Conservation (phyloP, 73 alveolate genomes). For the Tetrahymena borealis region DNA sequence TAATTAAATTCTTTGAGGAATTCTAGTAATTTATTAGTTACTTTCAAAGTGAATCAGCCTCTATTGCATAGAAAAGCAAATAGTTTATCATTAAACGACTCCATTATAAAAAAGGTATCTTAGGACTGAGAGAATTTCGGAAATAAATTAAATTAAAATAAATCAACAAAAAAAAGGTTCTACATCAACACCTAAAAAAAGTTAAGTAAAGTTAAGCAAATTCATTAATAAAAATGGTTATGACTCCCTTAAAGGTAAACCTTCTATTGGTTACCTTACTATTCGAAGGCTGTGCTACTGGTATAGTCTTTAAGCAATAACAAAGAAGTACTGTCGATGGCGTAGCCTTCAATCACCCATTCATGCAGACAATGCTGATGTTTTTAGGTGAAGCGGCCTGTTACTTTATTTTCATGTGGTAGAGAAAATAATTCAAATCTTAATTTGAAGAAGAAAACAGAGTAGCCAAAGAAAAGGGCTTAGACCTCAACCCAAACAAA, state of each 20-base stretch:
- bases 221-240: background rate
- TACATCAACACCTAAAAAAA: background rate
- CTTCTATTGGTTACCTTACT: background rate
- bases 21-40: background rate
- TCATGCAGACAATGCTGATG: constrained; percentile 54
- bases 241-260: background rate
- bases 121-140: background rate
- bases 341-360: constrained; percentile 58
- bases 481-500: constrained; percentile 5
- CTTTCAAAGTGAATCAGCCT: background rate
- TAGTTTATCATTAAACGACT: background rate
- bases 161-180: background rate
- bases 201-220: background rate
- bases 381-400: constrained; percentile 58
- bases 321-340: constrained; percentile 28
- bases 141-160: background rate
- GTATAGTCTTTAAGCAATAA: constrained; percentile 13
- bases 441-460: constrained; percentile 10
- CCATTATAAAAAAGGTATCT: background rate
- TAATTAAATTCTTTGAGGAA: background rate
- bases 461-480: constrained; percentile 8
- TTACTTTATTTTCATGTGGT: constrained; percentile 16
- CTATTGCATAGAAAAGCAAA: background rate
- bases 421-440: background rate
- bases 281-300: background rate